These are phyloP conservation scores for Artemisia tridentata DNA, from an alignment of 129 eudicot genomes.

Conservation along the genomic window DNA sequence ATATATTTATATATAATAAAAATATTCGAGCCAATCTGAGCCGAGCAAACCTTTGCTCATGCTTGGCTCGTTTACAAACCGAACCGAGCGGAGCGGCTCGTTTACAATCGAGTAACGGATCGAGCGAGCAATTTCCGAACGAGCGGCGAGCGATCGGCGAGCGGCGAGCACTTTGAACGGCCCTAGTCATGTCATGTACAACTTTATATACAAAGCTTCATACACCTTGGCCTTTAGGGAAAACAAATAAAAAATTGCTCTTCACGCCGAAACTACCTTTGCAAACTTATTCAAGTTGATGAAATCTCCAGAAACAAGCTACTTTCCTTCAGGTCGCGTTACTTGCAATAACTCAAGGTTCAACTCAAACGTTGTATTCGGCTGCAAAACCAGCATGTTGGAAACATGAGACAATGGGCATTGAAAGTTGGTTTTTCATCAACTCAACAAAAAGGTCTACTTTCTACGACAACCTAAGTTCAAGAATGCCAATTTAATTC, in stretches of 20 bases:
- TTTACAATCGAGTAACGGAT: no score
- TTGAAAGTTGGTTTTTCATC: neutral
- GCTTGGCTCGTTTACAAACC: no score
- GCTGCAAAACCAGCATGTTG: conserved; percentile 41
- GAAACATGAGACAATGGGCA: neutral
- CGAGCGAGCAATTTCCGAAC: no score
- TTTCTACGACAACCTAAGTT: neutral
- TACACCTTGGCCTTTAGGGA: conserved; percentile 11
- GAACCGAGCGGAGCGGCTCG: no score
- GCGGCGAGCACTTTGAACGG: no score
- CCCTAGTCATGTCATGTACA: conserved; percentile 22
- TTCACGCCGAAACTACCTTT: conserved; percentile 23
- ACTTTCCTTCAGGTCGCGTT: conserved; percentile 42
- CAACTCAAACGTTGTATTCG: conserved; percentile 80
- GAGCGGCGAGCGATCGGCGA: no score
- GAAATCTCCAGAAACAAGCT: neutral
- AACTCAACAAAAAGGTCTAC: conserved; percentile 1
- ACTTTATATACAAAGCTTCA: conserved; percentile 24
- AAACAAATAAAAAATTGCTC: conserved; percentile 4
- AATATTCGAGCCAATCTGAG: no score
- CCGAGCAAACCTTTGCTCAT: no score
- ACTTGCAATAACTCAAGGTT: conserved; percentile 88
- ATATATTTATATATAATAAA: no score
- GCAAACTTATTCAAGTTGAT: conserved; percentile 8
- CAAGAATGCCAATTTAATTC: no score